Evolutionary conservation across 768 basidiomycete species (phyloP).

Genomic region (Phylloporus sp.): DNA sequence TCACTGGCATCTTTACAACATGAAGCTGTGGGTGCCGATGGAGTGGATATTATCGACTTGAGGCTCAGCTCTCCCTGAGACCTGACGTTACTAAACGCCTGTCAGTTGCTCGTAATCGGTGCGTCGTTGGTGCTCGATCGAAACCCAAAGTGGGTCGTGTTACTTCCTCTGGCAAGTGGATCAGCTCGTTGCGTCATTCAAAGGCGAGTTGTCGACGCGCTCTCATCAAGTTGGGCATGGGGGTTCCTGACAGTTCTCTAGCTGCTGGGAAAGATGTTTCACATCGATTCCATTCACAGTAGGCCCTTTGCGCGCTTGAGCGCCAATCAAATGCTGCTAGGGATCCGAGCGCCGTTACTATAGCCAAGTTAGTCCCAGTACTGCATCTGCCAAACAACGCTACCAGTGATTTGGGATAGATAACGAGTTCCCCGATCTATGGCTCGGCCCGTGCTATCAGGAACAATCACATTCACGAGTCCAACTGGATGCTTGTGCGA

Average conservation of each 20-base stretch:
- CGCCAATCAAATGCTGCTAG: neutral
- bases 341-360: neutral
- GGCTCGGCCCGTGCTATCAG: neutral
- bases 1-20: no score
- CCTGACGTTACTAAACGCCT: neutral
- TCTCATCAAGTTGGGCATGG: no score
- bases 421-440: neutral
- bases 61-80: neutral
- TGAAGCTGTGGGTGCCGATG: no score
- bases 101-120: neutral
- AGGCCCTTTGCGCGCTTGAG: neutral
- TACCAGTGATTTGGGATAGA: neutral
- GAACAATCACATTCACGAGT: neutral
- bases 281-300: neutral
- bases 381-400: neutral
- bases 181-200: no score
- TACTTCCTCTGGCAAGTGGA: no score
- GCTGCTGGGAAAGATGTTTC: neutral
- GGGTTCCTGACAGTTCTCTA: no score
- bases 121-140: constrained; percentile 1
- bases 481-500: neutral
- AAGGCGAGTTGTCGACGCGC: no score
- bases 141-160: no score
- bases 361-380: constrained; percentile 1
- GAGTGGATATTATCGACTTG: neutral